Percentiles rank a stretch among this genome's conserved stretches.
Evolutionary conservation across 2,329 filamentous ascomycete genomes (phyloP).

Genomic region (Epichloe gansuensis): DNA sequence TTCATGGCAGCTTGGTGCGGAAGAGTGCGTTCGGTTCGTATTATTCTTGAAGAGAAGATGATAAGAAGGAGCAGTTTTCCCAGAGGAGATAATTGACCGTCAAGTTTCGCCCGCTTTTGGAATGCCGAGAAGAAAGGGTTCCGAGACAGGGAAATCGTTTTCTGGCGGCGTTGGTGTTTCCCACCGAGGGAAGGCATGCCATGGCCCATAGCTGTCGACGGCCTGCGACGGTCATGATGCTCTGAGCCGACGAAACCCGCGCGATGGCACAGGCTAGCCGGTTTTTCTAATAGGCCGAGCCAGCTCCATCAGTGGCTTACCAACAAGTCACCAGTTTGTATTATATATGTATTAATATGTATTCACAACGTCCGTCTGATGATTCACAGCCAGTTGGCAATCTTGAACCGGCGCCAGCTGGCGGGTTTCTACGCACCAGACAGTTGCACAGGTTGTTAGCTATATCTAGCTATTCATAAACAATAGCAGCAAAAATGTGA

Average conservation of each 20-base stretch:
- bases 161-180: not conserved
- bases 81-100: not conserved
- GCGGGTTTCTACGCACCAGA: not conserved
- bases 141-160: not conserved
- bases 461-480: not conserved
- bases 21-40: not conserved
- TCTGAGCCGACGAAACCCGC: conserved; percentile 25
- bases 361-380: not conserved
- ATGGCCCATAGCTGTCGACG: conserved; percentile 4
- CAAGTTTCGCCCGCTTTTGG: no score
- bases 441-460: not conserved
- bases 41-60: no score
- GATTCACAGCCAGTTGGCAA: not conserved
- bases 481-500: not conserved
- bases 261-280: not conserved
- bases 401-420: not conserved
- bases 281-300: not conserved
- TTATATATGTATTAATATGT: not conserved
- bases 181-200: not conserved
- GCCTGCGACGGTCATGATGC: conserved; percentile 5
- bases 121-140: not conserved
- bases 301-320: not conserved
- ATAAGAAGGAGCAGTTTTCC: not conserved
- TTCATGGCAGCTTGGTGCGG: conserved; percentile 17
- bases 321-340: not conserved